These are phyloP conservation scores for Echria macrotheca DNA, from an alignment of 495 filamentous ascomycete species.

Conservation along the genomic window DNA sequence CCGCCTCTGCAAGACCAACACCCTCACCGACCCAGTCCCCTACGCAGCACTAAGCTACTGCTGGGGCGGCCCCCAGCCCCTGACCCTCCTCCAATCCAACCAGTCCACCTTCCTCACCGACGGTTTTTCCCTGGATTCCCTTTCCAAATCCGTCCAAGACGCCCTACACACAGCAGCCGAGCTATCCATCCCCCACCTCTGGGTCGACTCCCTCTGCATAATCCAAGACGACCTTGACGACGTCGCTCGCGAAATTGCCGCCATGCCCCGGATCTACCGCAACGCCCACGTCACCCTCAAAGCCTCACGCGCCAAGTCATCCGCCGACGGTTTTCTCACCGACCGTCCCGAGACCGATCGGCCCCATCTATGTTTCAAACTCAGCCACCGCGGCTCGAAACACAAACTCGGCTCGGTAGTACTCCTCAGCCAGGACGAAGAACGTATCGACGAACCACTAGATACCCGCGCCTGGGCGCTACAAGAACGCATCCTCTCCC, in stretches of 20 bases:
- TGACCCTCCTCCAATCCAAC: not conserved
- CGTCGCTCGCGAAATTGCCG: not conserved
- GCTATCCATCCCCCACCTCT: not conserved
- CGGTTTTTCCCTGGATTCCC: not conserved
- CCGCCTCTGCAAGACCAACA: not conserved
- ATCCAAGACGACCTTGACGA: not conserved
- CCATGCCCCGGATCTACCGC: not conserved
- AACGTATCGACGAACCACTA: not conserved
- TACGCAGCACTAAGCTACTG: not conserved
- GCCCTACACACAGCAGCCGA: not conserved
- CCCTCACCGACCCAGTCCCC: not conserved
- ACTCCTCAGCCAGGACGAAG: not conserved
- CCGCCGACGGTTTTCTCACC: not conserved
- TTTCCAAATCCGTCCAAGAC: not conserved
- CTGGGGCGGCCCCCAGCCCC: not conserved
- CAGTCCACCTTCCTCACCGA: not conserved
- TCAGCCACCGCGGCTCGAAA: not conserved
- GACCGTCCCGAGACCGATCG: not conserved
- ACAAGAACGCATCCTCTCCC: not conserved
- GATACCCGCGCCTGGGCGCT: not conserved
- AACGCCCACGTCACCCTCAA: not conserved
- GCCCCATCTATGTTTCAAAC: not conserved
- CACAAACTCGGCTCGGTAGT: not conserved
- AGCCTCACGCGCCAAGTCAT: not conserved
- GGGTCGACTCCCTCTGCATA: not conserved